Percentiles rank a stretch among this genome's conserved stretches.
phyloP scores from a whole-genome alignment of 768 basidiomycete genomes.

The Clitopilus passeckerianus region DNA sequence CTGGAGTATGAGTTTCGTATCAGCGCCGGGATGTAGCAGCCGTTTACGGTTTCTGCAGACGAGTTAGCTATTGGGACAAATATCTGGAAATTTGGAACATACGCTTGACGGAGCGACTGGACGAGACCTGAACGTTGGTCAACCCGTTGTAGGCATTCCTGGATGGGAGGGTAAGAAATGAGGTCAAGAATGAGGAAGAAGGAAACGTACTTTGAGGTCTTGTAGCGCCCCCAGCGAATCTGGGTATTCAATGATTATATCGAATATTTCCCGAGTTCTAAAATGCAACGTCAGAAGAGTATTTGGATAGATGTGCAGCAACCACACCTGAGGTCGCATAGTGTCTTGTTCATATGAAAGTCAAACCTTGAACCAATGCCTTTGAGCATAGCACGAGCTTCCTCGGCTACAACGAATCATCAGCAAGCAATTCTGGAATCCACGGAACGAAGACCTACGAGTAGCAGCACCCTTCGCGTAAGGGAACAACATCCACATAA shows the following conservation, averaged over 20 bases:
- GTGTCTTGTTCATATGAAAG: conserved; percentile 87
- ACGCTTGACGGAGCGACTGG: conserved; percentile 76
- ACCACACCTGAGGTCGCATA: conserved; percentile 78
- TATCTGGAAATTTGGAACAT: conserved; percentile 20
- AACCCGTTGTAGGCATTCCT: conserved; percentile 76
- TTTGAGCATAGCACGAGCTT: conserved; percentile 67
- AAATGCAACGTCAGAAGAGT: neutral
- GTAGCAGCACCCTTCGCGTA: conserved; percentile 65
- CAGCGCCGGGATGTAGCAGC: conserved; percentile 92
- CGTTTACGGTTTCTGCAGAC: conserved; percentile 70
- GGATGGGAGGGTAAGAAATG: neutral
- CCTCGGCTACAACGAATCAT: conserved; percentile 44
- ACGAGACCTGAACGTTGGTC: conserved; percentile 78
- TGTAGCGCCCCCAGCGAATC: conserved; percentile 80
- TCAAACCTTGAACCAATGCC: conserved; percentile 83
- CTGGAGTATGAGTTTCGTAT: conserved; percentile 83
- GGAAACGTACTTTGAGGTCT: conserved; percentile 70
- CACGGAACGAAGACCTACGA: conserved; percentile 30
- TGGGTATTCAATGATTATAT: conserved; percentile 93
- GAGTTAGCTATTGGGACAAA: neutral
- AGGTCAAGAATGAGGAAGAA: neutral
- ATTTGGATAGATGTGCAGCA: neutral
- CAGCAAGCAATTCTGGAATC: conserved; percentile 1
- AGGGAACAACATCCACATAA: conserved; percentile 81
- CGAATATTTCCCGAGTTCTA: conserved; percentile 83